Evolutionary conservation across 805 yeast genomes (phyloP), one percentile per base, ranked within the genome.

Genomic region (Metschnikowia aberdeeniae): DNA sequence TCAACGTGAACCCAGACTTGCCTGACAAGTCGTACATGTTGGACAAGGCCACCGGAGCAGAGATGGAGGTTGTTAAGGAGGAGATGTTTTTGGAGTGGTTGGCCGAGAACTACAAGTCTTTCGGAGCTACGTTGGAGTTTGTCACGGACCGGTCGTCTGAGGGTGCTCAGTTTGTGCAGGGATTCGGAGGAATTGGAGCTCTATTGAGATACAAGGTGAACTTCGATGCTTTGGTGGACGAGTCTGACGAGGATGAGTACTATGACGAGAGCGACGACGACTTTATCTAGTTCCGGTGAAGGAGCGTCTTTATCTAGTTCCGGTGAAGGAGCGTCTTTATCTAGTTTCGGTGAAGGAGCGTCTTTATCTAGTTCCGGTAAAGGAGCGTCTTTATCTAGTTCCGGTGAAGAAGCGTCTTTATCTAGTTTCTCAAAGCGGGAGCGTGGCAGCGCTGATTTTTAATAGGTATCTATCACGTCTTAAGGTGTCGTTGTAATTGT

Each of bases 121-220:
- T 80, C 60, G 99, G 99, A 79, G 96, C 99, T 43, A 81, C 85
- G 49, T 78, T 93, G 59, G 99, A 93, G 74, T 93, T 93, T 59
- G 96, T 93, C 56, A 87, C 97, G 41, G 98, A 93, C 73, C 83
- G 89, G 72, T 86, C 96, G 19, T 84, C 95, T 36, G 99, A 93
- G 72, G 99, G 99, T 76, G 95, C 98, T 37, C 99, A 93, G 75
- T 93, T 93, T 69, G 95, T 86, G 49, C 84, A 82, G 59, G 99
- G 99, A 49, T 93, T 93, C 63, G 99, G 99, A 85, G 99, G 99
- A 73, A 80, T 93, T 55, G 99, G 99, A 67, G 97, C 97, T 47
- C 66, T 93, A 58, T 75, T 93, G 66, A 89, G 99, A 74, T 93
- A 93, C 72, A 89, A 89, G 71, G 93, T 93, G 58, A 93, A 93